Base-by-base conservation (phyloP, 1,284 basidiomycete species). In the Cryptococcus sp. region DNA sequence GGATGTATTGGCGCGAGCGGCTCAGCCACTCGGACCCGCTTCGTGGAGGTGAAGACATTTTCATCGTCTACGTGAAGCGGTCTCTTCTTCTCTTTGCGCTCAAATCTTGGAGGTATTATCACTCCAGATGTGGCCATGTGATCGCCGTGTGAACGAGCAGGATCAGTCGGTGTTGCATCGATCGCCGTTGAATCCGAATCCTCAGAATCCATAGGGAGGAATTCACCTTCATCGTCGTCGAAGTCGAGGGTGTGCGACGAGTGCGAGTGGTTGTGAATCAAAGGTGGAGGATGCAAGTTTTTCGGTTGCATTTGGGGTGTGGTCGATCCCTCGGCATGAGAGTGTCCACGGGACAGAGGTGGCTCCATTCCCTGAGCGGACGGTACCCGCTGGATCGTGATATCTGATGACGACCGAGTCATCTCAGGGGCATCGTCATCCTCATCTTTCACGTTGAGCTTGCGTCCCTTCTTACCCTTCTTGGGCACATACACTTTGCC, bases 381-480 rank as follows among this genome's bases (percentile, higher is more conserved):
- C n/a, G 35, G 38, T 23, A 38, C 47, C 39, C 39, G n/a, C 13
- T 55, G 13, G 11, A 56, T 54, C 4, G 51, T 62, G 39, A 61
- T n/a, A 15, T 52, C 49, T 3, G 64, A 65, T 10, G 52, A 59
- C 8, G 65, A 61, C 25, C 65, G 40, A 11, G 52, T 45, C 69
- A 69, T 67, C 35, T 63, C 65, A 3, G 55, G 50, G 16, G 40
- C 54, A 17, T 56, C 64, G 15, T 65, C 62, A 15, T 64, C 64
- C 16, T 60, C 59, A 23, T 67, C 65, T 42, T 57, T 65, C 19
- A 39, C 20, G 7, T 55, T 30, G 5, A 59, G 35, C 53, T 71
- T 71, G 19, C 69, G 55, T n/a, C 61, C 69, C 64, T 76, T 76
- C 58, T 76, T 76, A 7, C 71, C 73, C 68, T 77, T 77, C 60